Evolutionary conservation across 192 early-diverging fungal species (phyloP), one percentile per base, ranked within the genome.

Genomic region (Spinellus fusiger): DNA sequence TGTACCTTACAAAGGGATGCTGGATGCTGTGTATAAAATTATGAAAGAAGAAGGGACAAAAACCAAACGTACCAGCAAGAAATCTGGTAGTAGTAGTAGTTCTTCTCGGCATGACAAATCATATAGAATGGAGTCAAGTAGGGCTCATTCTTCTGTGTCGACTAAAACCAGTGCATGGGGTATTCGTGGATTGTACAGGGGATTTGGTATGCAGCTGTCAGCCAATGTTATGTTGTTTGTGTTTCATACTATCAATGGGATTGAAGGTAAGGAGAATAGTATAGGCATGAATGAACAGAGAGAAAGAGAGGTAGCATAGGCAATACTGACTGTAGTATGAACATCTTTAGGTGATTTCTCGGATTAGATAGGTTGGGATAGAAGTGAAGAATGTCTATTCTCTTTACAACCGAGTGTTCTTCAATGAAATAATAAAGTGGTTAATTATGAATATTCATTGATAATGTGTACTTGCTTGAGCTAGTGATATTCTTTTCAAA

Each of bases 21-120:
- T 79, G 16, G 86, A 91, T 47, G 80, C 79, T 25, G 52, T 80
- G 20, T 86, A 84, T 73, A 80, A 80, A 40, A 82, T 91, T 34
- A 73, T 88, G 52, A 74, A 80, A 8, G 89, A 91, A 66, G 89
- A 91, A 61, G 89, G 88, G 8, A 78, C 74, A 27, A 51, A 34
- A 37, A 59, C 37, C 13, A 51, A 46, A 35, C 22, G 20, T 62
- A 49, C 4, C 35, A 9, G 32, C 12, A 29, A 26, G 50, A 46
- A 13, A 29, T 47, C 20, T 27, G 37, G 32, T 37, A 33, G 51
- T 4, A 28, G 25, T 28, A 33, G 37, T 23, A 60, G 58, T 33
- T 31, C 48, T 7, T 18, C 28, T 26, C 46, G 49, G n/a, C 7
- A 57, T 44, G 56, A 44, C 25, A 32, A 55, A 13, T 34, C 32